A percentile compares a stretch with the other conserved stretches of the same genome.
Evolutionary conservation across 176 grass and related monocot genomes (phyloP).

Genomic region (Triticum urartu): DNA sequence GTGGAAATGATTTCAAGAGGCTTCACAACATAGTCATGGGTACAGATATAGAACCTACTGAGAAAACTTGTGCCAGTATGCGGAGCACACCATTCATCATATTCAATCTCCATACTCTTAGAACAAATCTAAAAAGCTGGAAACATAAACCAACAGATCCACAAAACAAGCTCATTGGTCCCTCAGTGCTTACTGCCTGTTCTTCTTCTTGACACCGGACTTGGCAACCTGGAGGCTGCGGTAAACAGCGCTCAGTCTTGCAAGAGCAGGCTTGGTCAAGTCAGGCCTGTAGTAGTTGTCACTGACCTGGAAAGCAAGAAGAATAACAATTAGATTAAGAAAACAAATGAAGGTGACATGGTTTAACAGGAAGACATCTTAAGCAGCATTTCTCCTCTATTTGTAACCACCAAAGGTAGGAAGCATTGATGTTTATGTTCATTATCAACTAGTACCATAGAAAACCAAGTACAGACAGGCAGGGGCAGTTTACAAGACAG

Average conservation of each 20-base stretch:
- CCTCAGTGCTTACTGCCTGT: constrained; percentile 44
- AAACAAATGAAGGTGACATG: not conserved
- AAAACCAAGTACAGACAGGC: not conserved
- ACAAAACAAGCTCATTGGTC: not conserved
- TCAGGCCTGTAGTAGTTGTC: constrained; percentile 90
- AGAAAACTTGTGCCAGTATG: not conserved
- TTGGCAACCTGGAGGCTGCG: constrained; percentile 83
- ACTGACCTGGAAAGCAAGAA: constrained; percentile 36
- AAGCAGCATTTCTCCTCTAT: not conserved
- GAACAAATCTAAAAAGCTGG: constrained; percentile 1
- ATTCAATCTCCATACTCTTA: not conserved
- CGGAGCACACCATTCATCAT: not conserved
- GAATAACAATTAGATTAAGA: not conserved
- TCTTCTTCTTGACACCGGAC: constrained; percentile 87
- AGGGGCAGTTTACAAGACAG: not conserved
- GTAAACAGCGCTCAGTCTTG: constrained; percentile 59
- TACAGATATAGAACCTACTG: constrained; percentile 24
- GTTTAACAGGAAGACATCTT: not conserved
- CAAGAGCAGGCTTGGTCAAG: constrained; percentile 70
- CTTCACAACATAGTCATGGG: not conserved
- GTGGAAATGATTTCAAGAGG: not conserved
- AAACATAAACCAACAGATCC: constrained; percentile 19
- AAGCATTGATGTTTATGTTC: too few species aligned
- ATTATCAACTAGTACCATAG: not conserved
- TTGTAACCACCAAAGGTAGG: not conserved